Base-by-base conservation (phyloP, 352 stramenopile species). In the Phytophthora fragariae region DNA sequence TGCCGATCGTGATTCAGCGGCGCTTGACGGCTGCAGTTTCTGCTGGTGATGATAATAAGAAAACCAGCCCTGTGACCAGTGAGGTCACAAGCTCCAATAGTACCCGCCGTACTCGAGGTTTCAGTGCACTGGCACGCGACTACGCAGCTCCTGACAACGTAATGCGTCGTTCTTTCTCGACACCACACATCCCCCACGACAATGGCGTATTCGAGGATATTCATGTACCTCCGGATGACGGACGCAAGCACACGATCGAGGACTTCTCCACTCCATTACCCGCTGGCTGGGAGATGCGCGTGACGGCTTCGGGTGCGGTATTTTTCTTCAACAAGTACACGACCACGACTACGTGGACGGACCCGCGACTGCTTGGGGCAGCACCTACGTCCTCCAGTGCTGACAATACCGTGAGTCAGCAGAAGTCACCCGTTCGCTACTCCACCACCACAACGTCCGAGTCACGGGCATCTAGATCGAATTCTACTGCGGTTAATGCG, bases 321-420 rank as follows among this genome's bases (percentile, higher is more conserved):
- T 95, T 93, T 69, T 95, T 95, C 49, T 83, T 95, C 8, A 89
- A 95, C 50, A 82, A 83, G 53, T 85, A 86, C 49, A 92, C 85
- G 2, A 89, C 91, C 3, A 76, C 86, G 11, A 92, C 86, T 5
- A 95, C 88, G 3, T 95, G 88, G 88, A 81, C 83, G 29, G 88
- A 95, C 27, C 88, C 88, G 10, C 85, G 88, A 21, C 62, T 79
- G 24, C 55, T 76, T 10, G 62, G 58, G 8, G 55, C 65, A 64
- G 33, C 64, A 62, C n/a, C 65, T 57, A 39, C 62, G 71, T 41
- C 47, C 35, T 57, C 62, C 21, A 59, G 33, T n/a, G 57, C 57
- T 44, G 63, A 64, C 29, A 63, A 65, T 49, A 49, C 9, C 15
- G 62, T 46, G 12, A 64, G 27, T 49, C 47, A 72, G 19, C 65